These are phyloP conservation scores for Alternaria longipes DNA, from an alignment of 2,329 filamentous ascomycete species.

Conservation along the genomic window DNA sequence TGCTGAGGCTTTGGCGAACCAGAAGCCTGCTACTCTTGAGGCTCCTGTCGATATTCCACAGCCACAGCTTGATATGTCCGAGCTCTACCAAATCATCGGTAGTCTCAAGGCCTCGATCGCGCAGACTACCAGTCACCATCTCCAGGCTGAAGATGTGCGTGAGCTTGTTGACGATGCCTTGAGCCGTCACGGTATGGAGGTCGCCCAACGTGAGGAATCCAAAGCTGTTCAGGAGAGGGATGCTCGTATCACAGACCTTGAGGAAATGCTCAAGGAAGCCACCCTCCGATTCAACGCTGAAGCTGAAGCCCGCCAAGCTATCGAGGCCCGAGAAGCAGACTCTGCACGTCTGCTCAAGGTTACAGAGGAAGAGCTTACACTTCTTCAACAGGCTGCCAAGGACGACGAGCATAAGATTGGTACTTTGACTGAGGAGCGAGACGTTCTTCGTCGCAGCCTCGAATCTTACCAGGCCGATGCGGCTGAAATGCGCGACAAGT, in stretches of 20 bases:
- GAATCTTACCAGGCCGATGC: conserved; percentile 47
- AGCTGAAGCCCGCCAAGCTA: conserved; percentile 52
- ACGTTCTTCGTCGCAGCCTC: conserved; percentile 51
- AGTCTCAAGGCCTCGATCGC: conserved; percentile 60
- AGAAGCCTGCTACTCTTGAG: conserved; percentile 42
- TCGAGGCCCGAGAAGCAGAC: conserved; percentile 57
- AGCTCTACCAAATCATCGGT: conserved; percentile 58
- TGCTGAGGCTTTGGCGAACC: conserved; percentile 43
- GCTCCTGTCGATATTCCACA: conserved; percentile 48
- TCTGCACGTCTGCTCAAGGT: conserved; percentile 56
- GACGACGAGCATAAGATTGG: conserved; percentile 56
- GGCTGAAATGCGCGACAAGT: conserved; percentile 61
- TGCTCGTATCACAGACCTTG: conserved; percentile 46
- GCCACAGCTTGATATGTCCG: conserved; percentile 51
- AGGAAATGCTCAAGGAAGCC: conserved; percentile 47
- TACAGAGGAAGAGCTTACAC: conserved; percentile 59
- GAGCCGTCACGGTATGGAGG: conserved; percentile 44
- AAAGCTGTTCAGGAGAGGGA: conserved; percentile 46
- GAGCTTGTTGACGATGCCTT: conserved; percentile 50
- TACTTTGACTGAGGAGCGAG: conserved; percentile 55
- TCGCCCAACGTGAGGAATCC: conserved; percentile 40
- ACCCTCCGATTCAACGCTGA: conserved; percentile 51
- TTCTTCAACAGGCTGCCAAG: conserved; percentile 54
- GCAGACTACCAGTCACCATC: conserved; percentile 55
- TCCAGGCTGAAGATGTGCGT: conserved; percentile 56